Conservation (phyloP, 495 filamentous ascomycete species). For the Cetradonia linearis region DNA sequence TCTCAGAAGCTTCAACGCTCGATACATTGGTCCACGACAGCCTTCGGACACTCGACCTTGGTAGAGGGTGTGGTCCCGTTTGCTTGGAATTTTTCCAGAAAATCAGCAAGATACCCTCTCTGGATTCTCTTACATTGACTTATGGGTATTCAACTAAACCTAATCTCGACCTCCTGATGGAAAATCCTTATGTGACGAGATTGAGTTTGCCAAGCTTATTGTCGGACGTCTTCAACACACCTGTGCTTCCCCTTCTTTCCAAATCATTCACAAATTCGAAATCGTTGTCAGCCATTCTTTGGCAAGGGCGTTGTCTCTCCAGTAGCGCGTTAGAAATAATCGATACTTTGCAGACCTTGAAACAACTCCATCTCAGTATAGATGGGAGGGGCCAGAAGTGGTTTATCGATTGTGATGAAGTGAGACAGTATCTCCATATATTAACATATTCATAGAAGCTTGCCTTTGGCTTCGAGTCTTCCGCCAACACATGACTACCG, state of each 20-base stretch:
- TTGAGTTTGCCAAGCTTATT: background rate
- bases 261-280: slow-evolving; percentile 3
- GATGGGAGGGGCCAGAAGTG: slow-evolving; percentile 5
- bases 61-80: background rate
- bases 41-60: background rate
- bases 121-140: slow-evolving; percentile 2
- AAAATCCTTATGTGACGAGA: slow-evolving; percentile 3
- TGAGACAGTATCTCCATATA: slow-evolving; percentile 2
- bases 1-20: background rate
- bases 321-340: slow-evolving; percentile 5
- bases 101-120: background rate
- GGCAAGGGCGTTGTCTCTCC: background rate
- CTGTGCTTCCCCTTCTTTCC: slow-evolving; percentile 16
- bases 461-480: slow-evolving; percentile 15
- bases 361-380: slow-evolving; percentile 17
- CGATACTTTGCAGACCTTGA: background rate
- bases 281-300: background rate
- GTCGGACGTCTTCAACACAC: background rate
- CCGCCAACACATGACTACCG: background rate
- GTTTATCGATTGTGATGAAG: slow-evolving; percentile 17
- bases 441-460: slow-evolving; percentile 9
- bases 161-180: background rate
- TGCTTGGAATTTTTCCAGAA: slow-evolving; percentile 3
- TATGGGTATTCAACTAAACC: background rate
- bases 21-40: background rate